Evolutionary conservation across 1,284 basidiomycete genomes (phyloP).

Genomic region (Peniophora sp.): DNA sequence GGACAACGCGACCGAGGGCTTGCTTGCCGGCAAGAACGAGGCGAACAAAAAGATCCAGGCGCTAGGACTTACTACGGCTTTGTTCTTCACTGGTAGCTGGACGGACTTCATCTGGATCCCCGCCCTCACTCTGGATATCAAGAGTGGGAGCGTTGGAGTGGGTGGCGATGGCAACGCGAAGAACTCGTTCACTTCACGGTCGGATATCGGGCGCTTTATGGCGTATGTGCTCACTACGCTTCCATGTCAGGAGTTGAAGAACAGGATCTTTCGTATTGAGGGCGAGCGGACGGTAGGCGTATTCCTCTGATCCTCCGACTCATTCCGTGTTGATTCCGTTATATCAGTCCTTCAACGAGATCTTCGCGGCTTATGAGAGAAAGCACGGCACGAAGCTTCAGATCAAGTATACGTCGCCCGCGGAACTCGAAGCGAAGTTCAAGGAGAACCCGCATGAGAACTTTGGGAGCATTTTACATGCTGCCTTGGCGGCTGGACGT

Average conservation of each 20-base stretch:
- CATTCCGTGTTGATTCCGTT: neutral
- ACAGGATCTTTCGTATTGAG: constrained; percentile 26
- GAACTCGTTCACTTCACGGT: constrained; percentile 22
- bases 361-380: constrained; percentile 9
- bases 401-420: constrained; percentile 6
- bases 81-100: constrained; percentile 9
- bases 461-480: neutral
- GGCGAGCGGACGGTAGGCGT: constrained; percentile 22
- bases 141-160: constrained; percentile 21
- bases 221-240: constrained; percentile 27
- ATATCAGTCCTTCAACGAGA: constrained; percentile 8
- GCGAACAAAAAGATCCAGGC: constrained; percentile 4
- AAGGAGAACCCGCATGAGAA: constrained; percentile 6
- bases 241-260: constrained; percentile 18
- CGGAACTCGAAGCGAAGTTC: constrained; percentile 7
- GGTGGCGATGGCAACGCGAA: constrained; percentile 21
- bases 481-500: neutral
- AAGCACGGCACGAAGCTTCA: constrained; percentile 11
- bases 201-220: constrained; percentile 28
- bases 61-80: constrained; percentile 11
- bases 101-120: constrained; percentile 5
- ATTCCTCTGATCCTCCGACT: constrained; percentile 1
- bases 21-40: neutral
- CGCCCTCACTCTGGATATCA: constrained; percentile 13
- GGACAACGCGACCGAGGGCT: neutral